A percentile compares a stretch with the other conserved stretches of the same genome.
Evolutionary conservation across 192 early-diverging fungal species (phyloP).

Genomic region (Mortierella claussenii): DNA sequence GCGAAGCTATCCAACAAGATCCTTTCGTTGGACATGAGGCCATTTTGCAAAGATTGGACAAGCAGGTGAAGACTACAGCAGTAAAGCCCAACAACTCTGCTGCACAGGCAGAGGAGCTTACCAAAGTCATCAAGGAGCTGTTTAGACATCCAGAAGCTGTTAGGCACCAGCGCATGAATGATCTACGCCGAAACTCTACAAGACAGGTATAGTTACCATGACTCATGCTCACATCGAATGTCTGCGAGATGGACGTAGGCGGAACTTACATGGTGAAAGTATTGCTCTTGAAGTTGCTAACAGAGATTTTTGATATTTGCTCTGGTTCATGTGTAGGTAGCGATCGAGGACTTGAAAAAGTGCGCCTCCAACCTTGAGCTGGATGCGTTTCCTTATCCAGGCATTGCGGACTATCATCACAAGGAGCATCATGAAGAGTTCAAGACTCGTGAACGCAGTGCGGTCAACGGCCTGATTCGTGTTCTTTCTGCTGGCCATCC

Average conservation of each 20-base stretch:
- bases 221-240: too few species aligned
- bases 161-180: slow-evolving; percentile 51
- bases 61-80: slow-evolving; percentile 17
- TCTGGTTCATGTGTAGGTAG: slow-evolving; percentile 24
- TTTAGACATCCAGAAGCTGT: slow-evolving; percentile 51
- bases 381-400: slow-evolving; percentile 60
- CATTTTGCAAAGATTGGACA: slow-evolving; percentile 26
- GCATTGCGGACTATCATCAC: slow-evolving; percentile 65
- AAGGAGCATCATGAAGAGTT: slow-evolving; percentile 63
- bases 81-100: slow-evolving; percentile 28
- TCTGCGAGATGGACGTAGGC: too few species aligned
- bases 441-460: slow-evolving; percentile 44
- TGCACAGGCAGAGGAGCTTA: slow-evolving; percentile 46
- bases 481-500: slow-evolving; percentile 29
- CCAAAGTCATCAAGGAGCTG: slow-evolving; percentile 57
- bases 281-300: too few species aligned
- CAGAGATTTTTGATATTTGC: not conserved
- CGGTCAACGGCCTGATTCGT: slow-evolving; percentile 26
- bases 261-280: too few species aligned
- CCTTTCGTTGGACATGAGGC: slow-evolving; percentile 35
- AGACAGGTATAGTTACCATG: slow-evolving; percentile 55
- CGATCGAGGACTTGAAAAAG: slow-evolving; percentile 62
- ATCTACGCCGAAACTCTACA: slow-evolving; percentile 55
- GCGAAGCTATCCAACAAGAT: slow-evolving; percentile 56
- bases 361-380: slow-evolving; percentile 56